A percentile compares a stretch with the other conserved stretches of the same genome.
These are phyloP conservation scores for Geranium rotundifolium DNA, from an alignment of 345 rosid species.

Conservation along the genomic window DNA sequence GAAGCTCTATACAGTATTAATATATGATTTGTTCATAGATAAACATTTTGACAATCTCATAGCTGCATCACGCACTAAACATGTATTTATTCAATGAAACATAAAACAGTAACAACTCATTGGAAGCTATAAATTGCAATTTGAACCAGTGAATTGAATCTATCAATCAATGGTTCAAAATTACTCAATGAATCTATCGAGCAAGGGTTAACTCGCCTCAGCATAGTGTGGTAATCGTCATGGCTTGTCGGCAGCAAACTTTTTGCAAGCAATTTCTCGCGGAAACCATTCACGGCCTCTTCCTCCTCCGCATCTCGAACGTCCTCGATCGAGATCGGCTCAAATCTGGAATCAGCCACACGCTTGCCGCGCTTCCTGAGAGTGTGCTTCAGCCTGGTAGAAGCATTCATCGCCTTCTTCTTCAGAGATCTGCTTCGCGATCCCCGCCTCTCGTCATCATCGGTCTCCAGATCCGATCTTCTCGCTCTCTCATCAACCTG, in stretches of 20 bases:
- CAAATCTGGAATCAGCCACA: conserved; percentile 40
- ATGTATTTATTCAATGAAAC: too few relatives aligned
- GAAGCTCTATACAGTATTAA: too few relatives aligned
- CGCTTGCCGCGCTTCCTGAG: conserved; percentile 64
- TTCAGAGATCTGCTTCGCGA: conserved; percentile 44
- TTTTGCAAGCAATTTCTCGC: conserved; percentile 42
- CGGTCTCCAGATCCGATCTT: conserved; percentile 38
- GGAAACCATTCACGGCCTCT: conserved; percentile 54
- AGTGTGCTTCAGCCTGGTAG: conserved; percentile 52
- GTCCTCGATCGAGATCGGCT: conserved; percentile 56
- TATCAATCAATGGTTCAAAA: not conserved
- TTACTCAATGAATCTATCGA: not conserved
- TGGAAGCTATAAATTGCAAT: too few relatives aligned
- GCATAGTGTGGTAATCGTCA: conserved; percentile 85
- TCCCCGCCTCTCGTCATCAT: conserved; percentile 58
- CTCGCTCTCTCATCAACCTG: conserved; percentile 35
- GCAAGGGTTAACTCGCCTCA: conserved; percentile 40
- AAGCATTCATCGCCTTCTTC: conserved; percentile 79
- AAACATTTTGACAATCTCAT: too few relatives aligned
- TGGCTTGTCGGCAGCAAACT: conserved; percentile 65
- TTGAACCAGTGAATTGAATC: not conserved
- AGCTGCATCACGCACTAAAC: too few relatives aligned
- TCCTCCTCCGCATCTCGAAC: conserved; percentile 76
- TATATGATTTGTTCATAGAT: too few relatives aligned
- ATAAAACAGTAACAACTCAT: too few relatives aligned